Percentiles rank a stretch among this genome's conserved stretches.
These are phyloP conservation scores for Exophiala dermatitidis DNA, from an alignment of 2,329 filamentous ascomycete genomes.

Conservation along the genomic window DNA sequence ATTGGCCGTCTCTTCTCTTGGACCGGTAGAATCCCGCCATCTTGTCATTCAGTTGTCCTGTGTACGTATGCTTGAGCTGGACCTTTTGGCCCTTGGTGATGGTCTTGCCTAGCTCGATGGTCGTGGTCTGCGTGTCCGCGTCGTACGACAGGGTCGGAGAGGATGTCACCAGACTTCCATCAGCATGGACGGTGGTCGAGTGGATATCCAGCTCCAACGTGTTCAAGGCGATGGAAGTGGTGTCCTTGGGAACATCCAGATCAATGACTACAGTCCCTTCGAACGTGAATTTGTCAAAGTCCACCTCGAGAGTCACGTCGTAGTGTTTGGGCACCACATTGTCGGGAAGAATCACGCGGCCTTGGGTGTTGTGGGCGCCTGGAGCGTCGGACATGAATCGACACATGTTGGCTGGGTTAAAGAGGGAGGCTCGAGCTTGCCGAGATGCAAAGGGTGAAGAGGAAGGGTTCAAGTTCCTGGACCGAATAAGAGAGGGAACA, in stretches of 20 bases:
- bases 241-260: slow-evolving; percentile 77
- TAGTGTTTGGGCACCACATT: slow-evolving; percentile 93
- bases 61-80: slow-evolving; percentile 69
- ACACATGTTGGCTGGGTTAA: slow-evolving; percentile 22
- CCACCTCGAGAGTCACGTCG: slow-evolving; percentile 81
- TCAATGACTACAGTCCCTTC: slow-evolving; percentile 79
- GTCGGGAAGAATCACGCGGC: slow-evolving; percentile 75
- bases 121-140: slow-evolving; percentile 72
- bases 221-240: slow-evolving; percentile 79
- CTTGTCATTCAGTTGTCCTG: slow-evolving; percentile 77
- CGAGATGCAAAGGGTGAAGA: background rate
- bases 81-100: slow-evolving; percentile 70
- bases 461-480: background rate
- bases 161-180: slow-evolving; percentile 52
- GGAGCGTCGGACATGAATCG: slow-evolving; percentile 25
- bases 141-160: slow-evolving; percentile 64
- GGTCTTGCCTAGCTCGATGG: slow-evolving; percentile 66
- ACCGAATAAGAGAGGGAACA: background rate
- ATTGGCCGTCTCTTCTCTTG: slow-evolving; percentile 71
- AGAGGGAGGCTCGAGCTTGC: background rate
- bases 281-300: slow-evolving; percentile 82
- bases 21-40: slow-evolving; percentile 98
- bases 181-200: slow-evolving; percentile 59
- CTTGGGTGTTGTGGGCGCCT: slow-evolving; percentile 21
- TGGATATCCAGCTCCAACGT: slow-evolving; percentile 79